Base-by-base conservation (phyloP, 768 basidiomycete genomes). In the Hortiboletus campestris region DNA sequence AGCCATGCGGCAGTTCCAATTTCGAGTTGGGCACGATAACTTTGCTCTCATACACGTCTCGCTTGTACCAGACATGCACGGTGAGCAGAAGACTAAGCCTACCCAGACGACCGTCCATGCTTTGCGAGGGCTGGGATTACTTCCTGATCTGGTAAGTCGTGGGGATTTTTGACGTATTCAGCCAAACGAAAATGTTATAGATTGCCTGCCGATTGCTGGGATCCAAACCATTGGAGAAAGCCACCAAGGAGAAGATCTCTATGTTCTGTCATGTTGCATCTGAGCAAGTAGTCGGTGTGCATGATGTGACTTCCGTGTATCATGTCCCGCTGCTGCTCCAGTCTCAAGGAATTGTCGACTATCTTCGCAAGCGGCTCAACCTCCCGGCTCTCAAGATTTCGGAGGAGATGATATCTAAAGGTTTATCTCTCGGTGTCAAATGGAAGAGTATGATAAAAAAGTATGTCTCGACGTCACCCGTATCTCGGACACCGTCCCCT, bases 1-100 rank as follows among this genome's bases (percentile, higher is more conserved):
- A 72, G 96, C 96, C 1, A 94, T 99, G 89, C 86, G 96, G n/a
- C 96, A 99, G 72, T 99, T 99, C 80, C 96, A 99, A 69, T 98
- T 98, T 79, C 88, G 96, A 53, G 95, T 98, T 20, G 95, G 96
- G 17, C 83, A 89, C 68, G 91, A 94, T 55, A 98, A 98, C 74
- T 98, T 98, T 69, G 95, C 96, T 0, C 84, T 98, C 51, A 87
- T 98, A 56, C 95, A 98, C 63, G 96, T 99, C 46, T 95, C 93
- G 7, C 85, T 99, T 31, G 94, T 99, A n/a, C 96, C 96, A 17
- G 93, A 97, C 66, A 92, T 99, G 80, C 94, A 97, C 51, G 96
- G 96, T 53, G 96, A 99, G 72, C 96, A 98, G 68, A 99, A 99
- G 75, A 99, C 96, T 9, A 99, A 99, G 70, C 96, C 96, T 1